Percentiles rank a stretch among this genome's conserved stretches.
Conservation (phyloP, 495 filamentous ascomycete species). For the Aspergillus bertholletiae region DNA sequence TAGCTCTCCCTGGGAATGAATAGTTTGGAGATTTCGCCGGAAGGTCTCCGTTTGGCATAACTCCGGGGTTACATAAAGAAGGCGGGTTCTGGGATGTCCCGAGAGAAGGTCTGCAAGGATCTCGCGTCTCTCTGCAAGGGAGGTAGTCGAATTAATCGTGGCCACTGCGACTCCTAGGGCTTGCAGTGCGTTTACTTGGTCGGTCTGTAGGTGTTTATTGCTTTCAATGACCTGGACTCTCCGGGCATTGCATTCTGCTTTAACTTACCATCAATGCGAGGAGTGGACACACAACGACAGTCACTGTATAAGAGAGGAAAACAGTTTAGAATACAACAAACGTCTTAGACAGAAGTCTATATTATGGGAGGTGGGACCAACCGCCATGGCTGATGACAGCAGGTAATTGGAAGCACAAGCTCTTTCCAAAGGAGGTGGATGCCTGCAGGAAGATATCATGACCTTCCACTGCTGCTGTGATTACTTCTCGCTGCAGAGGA, state of each 20-base stretch:
- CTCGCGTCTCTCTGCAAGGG: conserved; percentile 54
- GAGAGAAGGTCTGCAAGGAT: conserved; percentile 79
- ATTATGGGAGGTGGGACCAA: conserved; percentile 35
- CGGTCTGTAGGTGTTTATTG: conserved; percentile 54
- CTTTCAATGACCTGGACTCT: background rate
- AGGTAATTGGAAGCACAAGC: conserved; percentile 89
- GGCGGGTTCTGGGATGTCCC: conserved; percentile 77
- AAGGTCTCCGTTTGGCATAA: conserved; percentile 77
- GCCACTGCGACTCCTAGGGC: conserved; percentile 72
- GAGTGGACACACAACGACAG: conserved; percentile 86
- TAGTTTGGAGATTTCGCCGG: conserved; percentile 64
- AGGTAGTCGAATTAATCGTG: conserved; percentile 81
- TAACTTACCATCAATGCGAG: conserved; percentile 79
- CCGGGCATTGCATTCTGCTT: background rate
- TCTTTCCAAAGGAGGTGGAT: conserved; percentile 95
- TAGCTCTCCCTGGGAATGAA: conserved; percentile 80
- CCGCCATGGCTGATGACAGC: conserved; percentile 83
- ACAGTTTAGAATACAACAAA: background rate
- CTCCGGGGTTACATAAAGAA: conserved; percentile 94
- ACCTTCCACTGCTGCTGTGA: conserved; percentile 71
- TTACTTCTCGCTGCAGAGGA: conserved; percentile 84
- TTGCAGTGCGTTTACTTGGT: conserved; percentile 81
- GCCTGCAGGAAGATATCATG: conserved; percentile 94
- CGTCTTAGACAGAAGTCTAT: conserved; percentile 4
- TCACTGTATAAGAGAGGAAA: conserved; percentile 49